Conservation (phyloP, 2,329 filamentous ascomycete genomes). For the Talaromyces sp. region DNA sequence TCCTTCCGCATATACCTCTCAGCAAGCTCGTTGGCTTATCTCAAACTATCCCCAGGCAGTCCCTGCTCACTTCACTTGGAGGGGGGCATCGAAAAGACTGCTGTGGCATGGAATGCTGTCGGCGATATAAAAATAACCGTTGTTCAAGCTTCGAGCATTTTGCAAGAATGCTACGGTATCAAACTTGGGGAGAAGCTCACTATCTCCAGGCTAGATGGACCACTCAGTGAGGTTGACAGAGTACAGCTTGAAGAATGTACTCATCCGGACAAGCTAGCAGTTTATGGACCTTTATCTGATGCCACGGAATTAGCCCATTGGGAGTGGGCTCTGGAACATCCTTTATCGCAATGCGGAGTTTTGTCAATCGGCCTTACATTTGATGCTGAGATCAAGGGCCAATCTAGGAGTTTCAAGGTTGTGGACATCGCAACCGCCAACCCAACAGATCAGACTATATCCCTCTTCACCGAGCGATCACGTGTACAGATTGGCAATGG, state of each 20-base stretch:
- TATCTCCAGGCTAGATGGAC: slow-evolving; percentile 54
- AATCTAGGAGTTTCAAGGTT: slow-evolving; percentile 62
- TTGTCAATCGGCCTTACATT: slow-evolving; percentile 70
- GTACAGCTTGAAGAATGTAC: slow-evolving; percentile 63
- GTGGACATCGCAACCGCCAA: slow-evolving; percentile 53
- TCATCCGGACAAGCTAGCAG: slow-evolving; percentile 39
- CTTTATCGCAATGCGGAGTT: slow-evolving; percentile 59
- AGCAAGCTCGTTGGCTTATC: slow-evolving; percentile 54
- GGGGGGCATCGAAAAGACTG: slow-evolving; percentile 50
- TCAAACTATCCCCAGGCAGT: slow-evolving; percentile 60
- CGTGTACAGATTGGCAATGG: slow-evolving; percentile 34
- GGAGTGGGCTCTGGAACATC: slow-evolving; percentile 50
- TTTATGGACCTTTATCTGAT: slow-evolving; percentile 35
- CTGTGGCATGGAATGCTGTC: slow-evolving; percentile 62
- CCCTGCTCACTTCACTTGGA: slow-evolving; percentile 46
- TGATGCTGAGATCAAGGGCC: slow-evolving; percentile 58
- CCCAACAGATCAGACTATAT: slow-evolving; percentile 38
- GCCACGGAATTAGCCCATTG: slow-evolving; percentile 43
- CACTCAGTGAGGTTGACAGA: slow-evolving; percentile 56
- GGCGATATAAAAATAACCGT: slow-evolving; percentile 66
- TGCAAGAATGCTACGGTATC: slow-evolving; percentile 71
- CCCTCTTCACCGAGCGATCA: slow-evolving; percentile 35
- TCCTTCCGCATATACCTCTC: slow-evolving; percentile 61
- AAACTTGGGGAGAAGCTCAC: slow-evolving; percentile 69
- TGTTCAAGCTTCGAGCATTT: slow-evolving; percentile 69